Conservation (phyloP, 768 basidiomycete species). For the Lactarius vividus region DNA sequence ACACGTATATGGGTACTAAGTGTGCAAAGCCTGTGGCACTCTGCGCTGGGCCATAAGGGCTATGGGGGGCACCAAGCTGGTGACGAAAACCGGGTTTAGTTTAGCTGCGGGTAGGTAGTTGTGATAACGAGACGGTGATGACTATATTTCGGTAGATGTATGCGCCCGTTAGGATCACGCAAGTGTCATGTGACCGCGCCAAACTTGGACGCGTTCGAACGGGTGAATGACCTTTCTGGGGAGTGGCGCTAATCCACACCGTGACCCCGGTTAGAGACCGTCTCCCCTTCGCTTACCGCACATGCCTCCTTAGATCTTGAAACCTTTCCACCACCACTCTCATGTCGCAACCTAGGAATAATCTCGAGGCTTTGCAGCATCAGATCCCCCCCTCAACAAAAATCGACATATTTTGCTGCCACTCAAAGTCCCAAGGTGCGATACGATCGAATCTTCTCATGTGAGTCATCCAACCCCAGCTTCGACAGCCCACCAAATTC, state of each 20-base stretch:
- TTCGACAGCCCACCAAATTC: constrained; percentile 23
- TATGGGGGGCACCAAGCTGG: too few species aligned
- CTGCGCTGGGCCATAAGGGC: too few species aligned
- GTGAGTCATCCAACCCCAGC: neutral
- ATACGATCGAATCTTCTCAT: neutral
- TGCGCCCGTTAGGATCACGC: neutral
- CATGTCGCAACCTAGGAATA: constrained; percentile 29
- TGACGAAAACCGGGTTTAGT: too few species aligned
- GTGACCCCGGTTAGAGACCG: neutral
- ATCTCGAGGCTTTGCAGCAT: constrained; percentile 27
- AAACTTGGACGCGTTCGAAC: constrained; percentile 13
- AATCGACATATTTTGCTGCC: constrained; percentile 16
- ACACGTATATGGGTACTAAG: too few species aligned
- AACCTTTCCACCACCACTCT: constrained; percentile 2
- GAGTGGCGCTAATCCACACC: constrained; percentile 8
- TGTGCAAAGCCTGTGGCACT: too few species aligned
- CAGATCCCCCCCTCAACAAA: constrained; percentile 16
- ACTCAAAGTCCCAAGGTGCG: constrained; percentile 19
- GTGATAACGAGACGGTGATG: too few species aligned
- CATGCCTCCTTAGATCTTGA: constrained; percentile 1
- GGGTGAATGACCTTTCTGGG: neutral
- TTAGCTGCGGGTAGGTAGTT: too few species aligned
- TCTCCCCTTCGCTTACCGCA: constrained; percentile 4
- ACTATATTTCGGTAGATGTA: too few species aligned
- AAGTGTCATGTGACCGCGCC: neutral